These are phyloP conservation scores for Kingdonia uniflora DNA, from an alignment of 164 flowering plant genomes.

Conservation along the genomic window DNA sequence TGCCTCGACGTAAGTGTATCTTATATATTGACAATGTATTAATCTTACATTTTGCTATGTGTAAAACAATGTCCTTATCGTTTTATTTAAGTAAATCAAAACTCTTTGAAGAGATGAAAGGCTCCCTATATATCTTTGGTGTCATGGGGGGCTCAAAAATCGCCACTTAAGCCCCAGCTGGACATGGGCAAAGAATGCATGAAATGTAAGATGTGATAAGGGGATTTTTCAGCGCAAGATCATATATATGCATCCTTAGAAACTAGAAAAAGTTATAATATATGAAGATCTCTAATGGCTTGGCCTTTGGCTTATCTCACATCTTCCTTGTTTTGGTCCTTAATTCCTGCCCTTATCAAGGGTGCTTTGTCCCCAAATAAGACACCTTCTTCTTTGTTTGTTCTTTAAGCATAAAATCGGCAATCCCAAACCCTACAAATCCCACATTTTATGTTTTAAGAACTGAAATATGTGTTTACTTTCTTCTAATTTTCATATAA, in stretches of 20 bases:
- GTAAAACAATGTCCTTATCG: no score
- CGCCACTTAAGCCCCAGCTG: background rate
- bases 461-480: background rate
- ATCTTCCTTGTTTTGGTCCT: slow-evolving; percentile 1
- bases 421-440: slow-evolving; percentile 10
- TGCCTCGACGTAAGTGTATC: background rate
- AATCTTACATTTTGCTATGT: no score
- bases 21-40: no score
- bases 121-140: no score
- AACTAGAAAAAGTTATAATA: no score
- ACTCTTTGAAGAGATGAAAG: no score
- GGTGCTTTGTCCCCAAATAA: slow-evolving; percentile 8
- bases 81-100: no score
- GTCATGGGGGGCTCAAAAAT: no score
- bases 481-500: background rate
- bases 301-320: background rate
- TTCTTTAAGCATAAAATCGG: slow-evolving; percentile 1
- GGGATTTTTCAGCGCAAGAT: background rate
- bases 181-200: background rate
- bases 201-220: background rate
- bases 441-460: slow-evolving; percentile 7
- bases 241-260: no score
- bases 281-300: background rate
- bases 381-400: slow-evolving; percentile 9
- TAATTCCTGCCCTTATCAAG: slow-evolving; percentile 8